Evolutionary conservation across 768 basidiomycete genomes (phyloP), one percentile per base, ranked within the genome.

Genomic region (Scleroderma bovista): DNA sequence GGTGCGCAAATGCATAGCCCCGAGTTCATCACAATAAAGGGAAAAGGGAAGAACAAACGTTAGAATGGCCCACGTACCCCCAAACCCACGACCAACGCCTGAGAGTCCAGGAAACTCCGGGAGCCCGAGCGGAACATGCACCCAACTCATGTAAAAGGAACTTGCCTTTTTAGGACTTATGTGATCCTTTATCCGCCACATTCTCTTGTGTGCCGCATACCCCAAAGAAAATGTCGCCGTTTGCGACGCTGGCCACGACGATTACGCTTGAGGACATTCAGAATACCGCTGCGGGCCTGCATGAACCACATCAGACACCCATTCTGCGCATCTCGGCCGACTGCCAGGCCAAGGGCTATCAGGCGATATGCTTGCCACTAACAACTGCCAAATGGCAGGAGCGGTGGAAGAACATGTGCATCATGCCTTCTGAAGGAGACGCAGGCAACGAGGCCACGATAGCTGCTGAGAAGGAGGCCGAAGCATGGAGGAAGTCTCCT

Each of bases 391-490:
- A 77, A 41, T 99, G 96, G 96, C 82, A 80, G 59, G 75, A 80
- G 54, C 74, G 96, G 48, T 99, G 96, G 95, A 76, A 78, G 56
- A 73, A 81, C 47, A 91, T 98, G 80, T 99, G 96, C 68, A 72
- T 92, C 54, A 67, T 88, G 50, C 75, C 80, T 2, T 67, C 73
- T 13, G 70, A 72, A n/a, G 62, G 61, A 33, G 59, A 54, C 34
- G 66, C 49, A 60, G 63, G 53, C 51, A 71, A 58, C 56, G 71
- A 55, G 67, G 71, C 43, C 66, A 77, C 53, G 65, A 63, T 68
- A 49, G 70, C 61, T 31, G 74, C 77, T 10, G 83, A 86, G 60
- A 74, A 72, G 61, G 75, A 72, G 32, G 91, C 93, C 2, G 96
- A 99, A 69, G 70, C 71, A 15, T 99, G 96, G 96, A 79, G 96